Conservation (phyloP, 2,329 filamentous ascomycete species). For the Claviceps quebecensis region DNA sequence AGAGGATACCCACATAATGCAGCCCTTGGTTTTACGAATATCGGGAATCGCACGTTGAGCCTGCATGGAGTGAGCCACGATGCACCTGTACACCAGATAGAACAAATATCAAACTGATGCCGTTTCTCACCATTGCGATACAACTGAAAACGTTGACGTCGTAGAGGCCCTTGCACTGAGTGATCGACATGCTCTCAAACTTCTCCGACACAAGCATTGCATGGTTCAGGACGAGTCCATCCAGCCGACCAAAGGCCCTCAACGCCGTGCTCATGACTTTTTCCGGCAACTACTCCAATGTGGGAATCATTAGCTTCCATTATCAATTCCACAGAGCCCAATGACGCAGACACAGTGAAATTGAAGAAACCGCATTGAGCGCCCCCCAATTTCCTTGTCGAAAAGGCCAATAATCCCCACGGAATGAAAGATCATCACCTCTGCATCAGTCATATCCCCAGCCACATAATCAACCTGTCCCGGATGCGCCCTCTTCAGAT, state of each 20-base stretch:
- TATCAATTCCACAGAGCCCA: background rate
- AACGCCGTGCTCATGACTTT: conserved; percentile 53
- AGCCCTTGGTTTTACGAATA: conserved; percentile 54
- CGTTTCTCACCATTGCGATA: conserved; percentile 43
- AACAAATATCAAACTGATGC: background rate
- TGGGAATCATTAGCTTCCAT: background rate
- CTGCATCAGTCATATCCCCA: conserved; percentile 39
- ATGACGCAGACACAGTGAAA: too few species aligned
- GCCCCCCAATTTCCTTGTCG: too few species aligned
- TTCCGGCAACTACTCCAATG: conserved; percentile 33
- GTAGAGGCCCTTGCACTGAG: conserved; percentile 64
- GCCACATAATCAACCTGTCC: conserved; percentile 40
- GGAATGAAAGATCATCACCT: conserved; percentile 19
- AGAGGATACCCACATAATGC: conserved; percentile 66
- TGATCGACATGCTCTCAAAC: conserved; percentile 50
- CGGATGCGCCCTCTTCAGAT: conserved; percentile 36
- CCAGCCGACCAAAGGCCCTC: conserved; percentile 55
- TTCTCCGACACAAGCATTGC: conserved; percentile 65
- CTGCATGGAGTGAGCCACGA: conserved; percentile 26
- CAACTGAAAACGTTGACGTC: conserved; percentile 81
- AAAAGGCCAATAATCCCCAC: too few species aligned
- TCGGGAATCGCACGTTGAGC: conserved; percentile 55
- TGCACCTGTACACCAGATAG: background rate
- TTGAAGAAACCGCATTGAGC: too few species aligned
- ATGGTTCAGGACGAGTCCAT: conserved; percentile 81